Evolutionary conservation across 225 moss, liverwort and hornwort species (phyloP), one percentile per base, ranked within the genome.

Genomic region (Ulota crispa): DNA sequence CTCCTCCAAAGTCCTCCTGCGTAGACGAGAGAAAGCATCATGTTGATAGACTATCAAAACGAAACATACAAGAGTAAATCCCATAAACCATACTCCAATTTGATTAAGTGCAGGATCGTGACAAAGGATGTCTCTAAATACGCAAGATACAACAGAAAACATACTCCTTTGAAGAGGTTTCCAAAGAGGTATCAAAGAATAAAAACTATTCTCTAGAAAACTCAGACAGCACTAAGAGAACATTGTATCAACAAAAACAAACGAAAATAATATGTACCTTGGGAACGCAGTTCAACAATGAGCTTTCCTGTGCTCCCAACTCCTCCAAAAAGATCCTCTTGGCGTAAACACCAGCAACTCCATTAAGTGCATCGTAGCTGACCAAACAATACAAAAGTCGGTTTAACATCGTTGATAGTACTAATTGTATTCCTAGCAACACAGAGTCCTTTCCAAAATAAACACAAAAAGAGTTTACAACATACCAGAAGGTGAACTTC

Each of bases 1-100:
- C 95, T 85, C 97, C 97, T 83, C 97, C 97, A 45, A 98, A 98
- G 75, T 98, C 97, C 82, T 94, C 93, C 97, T 96, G 89, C n/a
- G 24, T 9, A 26, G 14, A 28, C 14, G 28, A 27, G 76, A 77
- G 2, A 71, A 47, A 47, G 31, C 11, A 64, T 30, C 45, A 36
- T 39, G 37, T 31, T 64, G 0, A 74, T 62, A 36, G 41, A 34
- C 55, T 50, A 16, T 54, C 43, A 69, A 42, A 55, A 61, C 1
- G 8, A 54, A 20, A 30, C 37, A 15, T 78, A 52, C 30, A 77
- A 19, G 5, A 41, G 56, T 9, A 56, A 45, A 70, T 63, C 34
- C 12, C 19, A 34, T 37, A 43, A 69, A 53, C 15, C 26, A 61
- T 31, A 31, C 34, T 53, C 21, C 23, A 81, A 23, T 55, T 26